Conservation (phyloP, 176 grass and related monocot species). For the Melocanna baccifera region DNA sequence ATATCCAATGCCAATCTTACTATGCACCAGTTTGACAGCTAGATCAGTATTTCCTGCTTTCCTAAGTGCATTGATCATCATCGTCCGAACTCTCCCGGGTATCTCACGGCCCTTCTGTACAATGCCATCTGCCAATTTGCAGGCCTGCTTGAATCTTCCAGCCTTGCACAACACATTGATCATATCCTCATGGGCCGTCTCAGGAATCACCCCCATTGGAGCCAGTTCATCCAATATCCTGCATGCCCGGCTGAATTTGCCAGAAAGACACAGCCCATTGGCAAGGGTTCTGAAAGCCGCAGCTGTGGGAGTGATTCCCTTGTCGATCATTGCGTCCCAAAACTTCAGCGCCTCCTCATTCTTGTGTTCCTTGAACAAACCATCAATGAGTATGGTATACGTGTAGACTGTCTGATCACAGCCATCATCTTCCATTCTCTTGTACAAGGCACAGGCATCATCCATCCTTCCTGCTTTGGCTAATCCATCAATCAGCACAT, state of each 20-base stretch:
- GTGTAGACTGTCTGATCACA: slow-evolving; percentile 85
- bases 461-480: slow-evolving; percentile 61
- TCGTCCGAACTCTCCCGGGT: slow-evolving; percentile 74
- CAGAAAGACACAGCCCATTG: slow-evolving; percentile 72
- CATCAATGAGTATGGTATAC: slow-evolving; percentile 76
- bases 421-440: slow-evolving; percentile 78
- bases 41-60: slow-evolving; percentile 89
- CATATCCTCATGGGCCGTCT: slow-evolving; percentile 89
- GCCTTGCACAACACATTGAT: slow-evolving; percentile 81
- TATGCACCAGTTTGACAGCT: slow-evolving; percentile 77
- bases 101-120: slow-evolving; percentile 74
- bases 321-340: slow-evolving; percentile 86
- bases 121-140: slow-evolving; percentile 89
- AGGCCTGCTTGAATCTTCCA: slow-evolving; percentile 80
- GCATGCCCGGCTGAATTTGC: slow-evolving; percentile 86
- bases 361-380: slow-evolving; percentile 79
- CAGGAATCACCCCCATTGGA: slow-evolving; percentile 75
- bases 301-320: slow-evolving; percentile 74
- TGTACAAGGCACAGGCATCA: slow-evolving; percentile 67
- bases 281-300: slow-evolving; percentile 74
- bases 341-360: slow-evolving; percentile 81
- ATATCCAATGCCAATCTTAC: slow-evolving; percentile 89
- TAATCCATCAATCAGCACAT: slow-evolving; percentile 66
- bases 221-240: slow-evolving; percentile 86
- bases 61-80: slow-evolving; percentile 90